Conservation (phyloP, 306 rosid genomes). For the Trifolium fragiferum region DNA sequence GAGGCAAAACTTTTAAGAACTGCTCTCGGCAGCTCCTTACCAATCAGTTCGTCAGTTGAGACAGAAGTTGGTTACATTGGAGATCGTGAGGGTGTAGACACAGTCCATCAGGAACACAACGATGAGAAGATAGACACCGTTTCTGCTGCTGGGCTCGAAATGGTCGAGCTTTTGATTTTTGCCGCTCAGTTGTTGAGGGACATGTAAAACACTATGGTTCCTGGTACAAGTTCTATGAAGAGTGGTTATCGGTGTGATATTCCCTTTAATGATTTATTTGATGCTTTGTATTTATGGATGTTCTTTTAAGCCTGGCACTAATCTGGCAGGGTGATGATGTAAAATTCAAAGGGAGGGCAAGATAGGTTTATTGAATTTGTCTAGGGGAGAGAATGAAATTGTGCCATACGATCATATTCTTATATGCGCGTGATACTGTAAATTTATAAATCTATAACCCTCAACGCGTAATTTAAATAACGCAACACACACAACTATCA, state of each 20-base stretch:
- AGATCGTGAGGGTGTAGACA: conserved; percentile 45
- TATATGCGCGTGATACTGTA: background rate
- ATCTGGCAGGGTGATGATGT: conserved; percentile 23
- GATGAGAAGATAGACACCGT: conserved; percentile 72
- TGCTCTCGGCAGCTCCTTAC: conserved; percentile 93
- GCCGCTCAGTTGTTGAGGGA: conserved; percentile 74
- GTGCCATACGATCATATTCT: background rate
- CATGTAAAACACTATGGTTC: conserved; percentile 33
- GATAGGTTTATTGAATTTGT: conserved; percentile 28
- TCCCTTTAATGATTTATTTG: conserved; percentile 17
- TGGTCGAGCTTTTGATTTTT: conserved; percentile 90
- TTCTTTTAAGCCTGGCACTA: background rate
- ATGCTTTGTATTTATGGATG: conserved; percentile 15
- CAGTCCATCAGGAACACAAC: conserved; percentile 46
- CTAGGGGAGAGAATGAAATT: conserved; percentile 11
- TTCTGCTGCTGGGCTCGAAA: conserved; percentile 88
- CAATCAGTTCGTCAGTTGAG: conserved; percentile 85
- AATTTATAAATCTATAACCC: background rate
- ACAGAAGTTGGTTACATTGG: conserved; percentile 48
- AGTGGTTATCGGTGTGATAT: conserved; percentile 20
- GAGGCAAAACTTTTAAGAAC: conserved; percentile 86
- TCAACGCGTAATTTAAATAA: background rate
- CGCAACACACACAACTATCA: background rate
- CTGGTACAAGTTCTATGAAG: conserved; percentile 39
- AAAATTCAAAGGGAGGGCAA: conserved; percentile 22